These are phyloP conservation scores for Boletus rubropictus DNA, from an alignment of 768 basidiomycete genomes.

Conservation along the genomic window DNA sequence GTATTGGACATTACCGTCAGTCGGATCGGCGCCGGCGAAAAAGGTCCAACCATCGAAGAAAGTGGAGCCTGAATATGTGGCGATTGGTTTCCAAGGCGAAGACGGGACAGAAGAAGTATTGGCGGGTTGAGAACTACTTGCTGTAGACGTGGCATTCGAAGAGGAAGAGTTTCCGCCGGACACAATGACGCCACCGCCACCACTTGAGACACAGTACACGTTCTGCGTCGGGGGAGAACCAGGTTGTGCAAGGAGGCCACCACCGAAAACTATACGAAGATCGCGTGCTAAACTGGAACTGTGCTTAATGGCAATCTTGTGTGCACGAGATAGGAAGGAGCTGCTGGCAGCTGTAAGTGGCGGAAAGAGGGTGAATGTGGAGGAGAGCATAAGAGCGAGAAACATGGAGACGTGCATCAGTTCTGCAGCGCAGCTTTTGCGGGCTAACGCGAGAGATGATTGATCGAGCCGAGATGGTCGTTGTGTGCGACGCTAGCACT, in stretches of 20 bases:
- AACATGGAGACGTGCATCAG: constrained; percentile 27
- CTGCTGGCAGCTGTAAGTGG: constrained; percentile 20
- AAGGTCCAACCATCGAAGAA: constrained; percentile 88
- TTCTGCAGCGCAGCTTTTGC: constrained; percentile 1
- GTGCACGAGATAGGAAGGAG: constrained; percentile 40
- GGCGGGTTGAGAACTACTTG: constrained; percentile 16
- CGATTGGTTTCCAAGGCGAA: constrained; percentile 55
- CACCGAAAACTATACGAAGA: constrained; percentile 58
- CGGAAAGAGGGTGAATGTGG: constrained; percentile 24
- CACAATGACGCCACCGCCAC: constrained; percentile 20
- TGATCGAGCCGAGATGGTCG: constrained; percentile 2
- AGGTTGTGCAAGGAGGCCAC: constrained; percentile 44
- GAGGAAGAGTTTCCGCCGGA: constrained; percentile 17
- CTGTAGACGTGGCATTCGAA: constrained; percentile 22
- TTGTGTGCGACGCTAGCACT: background rate
- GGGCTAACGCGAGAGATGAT: background rate
- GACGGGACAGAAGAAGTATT: constrained; percentile 25
- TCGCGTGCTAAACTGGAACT: constrained; percentile 63
- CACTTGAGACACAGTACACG: constrained; percentile 33
- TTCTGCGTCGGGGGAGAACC: constrained; percentile 24
- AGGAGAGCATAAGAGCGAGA: constrained; percentile 30
- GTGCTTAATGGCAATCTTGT: constrained; percentile 49
- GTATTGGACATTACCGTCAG: constrained; percentile 66
- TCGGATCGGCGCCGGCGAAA: constrained; percentile 65
- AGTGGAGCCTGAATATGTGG: constrained; percentile 54